These are phyloP conservation scores for Ilyonectria destructans DNA, from an alignment of 2,329 filamentous ascomycete species.

Conservation along the genomic window DNA sequence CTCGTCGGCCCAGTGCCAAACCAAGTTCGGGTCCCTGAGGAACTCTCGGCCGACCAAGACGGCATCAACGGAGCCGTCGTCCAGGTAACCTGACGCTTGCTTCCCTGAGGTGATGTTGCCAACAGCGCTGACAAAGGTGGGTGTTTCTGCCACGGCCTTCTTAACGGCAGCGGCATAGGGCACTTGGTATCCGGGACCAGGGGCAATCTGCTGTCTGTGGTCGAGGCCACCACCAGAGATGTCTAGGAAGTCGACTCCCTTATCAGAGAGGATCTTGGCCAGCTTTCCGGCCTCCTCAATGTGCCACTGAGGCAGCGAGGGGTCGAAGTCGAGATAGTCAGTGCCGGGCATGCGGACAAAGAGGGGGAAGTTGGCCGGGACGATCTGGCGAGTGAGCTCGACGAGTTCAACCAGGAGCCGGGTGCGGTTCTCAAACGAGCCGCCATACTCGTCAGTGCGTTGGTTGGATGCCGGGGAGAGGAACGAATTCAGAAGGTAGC, in stretches of 20 bases:
- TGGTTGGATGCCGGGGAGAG: conserved; percentile 61
- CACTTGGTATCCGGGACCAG: conserved; percentile 78
- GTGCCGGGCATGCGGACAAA: conserved; percentile 80
- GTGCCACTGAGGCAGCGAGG: conserved; percentile 71
- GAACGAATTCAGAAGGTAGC: conserved; percentile 65
- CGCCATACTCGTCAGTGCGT: conserved; percentile 65
- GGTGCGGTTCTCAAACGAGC: conserved; percentile 61
- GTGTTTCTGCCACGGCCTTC: conserved; percentile 75
- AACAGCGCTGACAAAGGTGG: conserved; percentile 59
- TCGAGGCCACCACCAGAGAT: conserved; percentile 78
- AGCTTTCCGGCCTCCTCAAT: conserved; percentile 76
- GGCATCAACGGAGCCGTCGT: conserved; percentile 62
- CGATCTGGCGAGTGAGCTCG: conserved; percentile 33
- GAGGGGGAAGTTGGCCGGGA: conserved; percentile 64
- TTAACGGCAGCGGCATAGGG: conserved; percentile 78
- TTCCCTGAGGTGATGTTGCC: conserved; percentile 61
- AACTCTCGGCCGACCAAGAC: conserved; percentile 67
- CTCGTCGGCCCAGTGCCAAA: conserved; percentile 69
- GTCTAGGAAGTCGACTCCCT: conserved; percentile 82
- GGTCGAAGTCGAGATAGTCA: conserved; percentile 79
- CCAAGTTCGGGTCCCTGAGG: conserved; percentile 70
- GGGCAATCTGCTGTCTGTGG: conserved; percentile 69
- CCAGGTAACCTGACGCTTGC: conserved; percentile 64
- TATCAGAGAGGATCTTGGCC: conserved; percentile 72
- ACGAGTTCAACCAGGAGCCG: conserved; percentile 55